A percentile compares a stretch with the other conserved stretches of the same genome.
These are phyloP conservation scores for Cladosporium sp. DNA, from an alignment of 2,329 filamentous ascomycete species.

Conservation along the genomic window DNA sequence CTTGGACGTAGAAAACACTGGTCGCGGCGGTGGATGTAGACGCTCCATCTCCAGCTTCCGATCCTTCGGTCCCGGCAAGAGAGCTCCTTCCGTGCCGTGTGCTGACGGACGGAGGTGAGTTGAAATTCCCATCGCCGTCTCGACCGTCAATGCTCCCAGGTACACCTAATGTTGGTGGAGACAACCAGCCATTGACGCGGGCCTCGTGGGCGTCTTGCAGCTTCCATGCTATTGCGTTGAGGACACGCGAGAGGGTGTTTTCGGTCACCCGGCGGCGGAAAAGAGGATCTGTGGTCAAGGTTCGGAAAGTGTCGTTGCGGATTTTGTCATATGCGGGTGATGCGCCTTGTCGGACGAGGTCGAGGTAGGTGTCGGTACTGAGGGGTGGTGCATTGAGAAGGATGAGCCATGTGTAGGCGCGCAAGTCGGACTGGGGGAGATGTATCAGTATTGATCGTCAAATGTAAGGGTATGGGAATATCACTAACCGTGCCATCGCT, in stretches of 20 bases:
- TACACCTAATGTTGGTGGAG: constrained; percentile 45
- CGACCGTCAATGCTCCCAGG: constrained; percentile 47
- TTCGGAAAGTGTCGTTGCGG: constrained; percentile 96
- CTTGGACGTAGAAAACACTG: constrained; percentile 89
- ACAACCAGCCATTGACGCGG: constrained; percentile 49
- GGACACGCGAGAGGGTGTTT: constrained; percentile 85
- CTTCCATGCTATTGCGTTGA: constrained; percentile 94
- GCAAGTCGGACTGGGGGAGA: constrained; percentile 68
- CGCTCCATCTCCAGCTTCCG: constrained; percentile 49
- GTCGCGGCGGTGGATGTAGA: constrained; percentile 39
- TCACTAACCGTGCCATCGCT: constrained; percentile 71
- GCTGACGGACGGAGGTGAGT: constrained; percentile 31
- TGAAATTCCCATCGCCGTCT: constrained; percentile 36
- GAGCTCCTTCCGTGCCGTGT: constrained; percentile 32
- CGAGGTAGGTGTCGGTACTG: constrained; percentile 81
- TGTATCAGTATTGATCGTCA: not conserved
- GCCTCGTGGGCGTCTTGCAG: constrained; percentile 73
- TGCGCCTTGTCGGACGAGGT: constrained; percentile 84
- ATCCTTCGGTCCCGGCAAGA: constrained; percentile 57
- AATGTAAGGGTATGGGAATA: not conserved
- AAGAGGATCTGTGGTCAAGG: constrained; percentile 91
- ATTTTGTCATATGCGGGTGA: constrained; percentile 97
- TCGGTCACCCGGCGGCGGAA: constrained; percentile 95
- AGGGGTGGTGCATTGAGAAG: constrained; percentile 84
- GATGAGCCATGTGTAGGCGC: constrained; percentile 95